Evolutionary conservation across 106 monocot genomes (phyloP).

Genomic region (Dendrobium officinale): DNA sequence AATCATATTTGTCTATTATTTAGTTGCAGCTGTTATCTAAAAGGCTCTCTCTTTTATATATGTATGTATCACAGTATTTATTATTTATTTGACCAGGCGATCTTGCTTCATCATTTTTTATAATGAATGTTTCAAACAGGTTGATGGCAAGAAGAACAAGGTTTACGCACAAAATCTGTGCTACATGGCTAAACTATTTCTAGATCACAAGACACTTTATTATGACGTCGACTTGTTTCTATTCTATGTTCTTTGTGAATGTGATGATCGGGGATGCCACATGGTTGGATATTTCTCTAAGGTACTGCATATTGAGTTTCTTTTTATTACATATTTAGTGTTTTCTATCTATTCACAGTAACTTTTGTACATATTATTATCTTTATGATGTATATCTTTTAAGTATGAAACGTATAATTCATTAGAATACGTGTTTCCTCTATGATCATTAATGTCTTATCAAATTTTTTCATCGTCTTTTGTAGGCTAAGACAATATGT

Average conservation of each 20-base stretch:
- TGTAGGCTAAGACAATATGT: background rate
- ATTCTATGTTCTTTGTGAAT: conserved; percentile 94
- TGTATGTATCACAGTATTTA: background rate
- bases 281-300: conserved; percentile 98
- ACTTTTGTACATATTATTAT: background rate
- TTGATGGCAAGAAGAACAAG: conserved; percentile 99
- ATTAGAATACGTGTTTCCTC: background rate
- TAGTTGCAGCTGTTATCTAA: background rate
- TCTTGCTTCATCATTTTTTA: background rate
- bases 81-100: background rate
- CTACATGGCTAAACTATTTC: conserved; percentile 95
- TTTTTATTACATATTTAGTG: background rate
- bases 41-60: background rate
- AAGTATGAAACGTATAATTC: background rate
- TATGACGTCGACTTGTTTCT: conserved; percentile 92
- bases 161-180: conserved; percentile 96
- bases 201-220: conserved; percentile 97
- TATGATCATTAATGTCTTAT: too few relatives aligned
- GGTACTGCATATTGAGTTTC: conserved; percentile 30
- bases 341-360: background rate
- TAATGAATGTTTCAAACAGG: conserved; percentile 33
- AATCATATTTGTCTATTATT: conserved; percentile 12
- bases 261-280: conserved; percentile 95
- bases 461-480: background rate
- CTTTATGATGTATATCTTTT: background rate